These are phyloP conservation scores for Talaromyces sp. DNA, from an alignment of 2,329 filamentous ascomycete genomes.

Conservation along the genomic window DNA sequence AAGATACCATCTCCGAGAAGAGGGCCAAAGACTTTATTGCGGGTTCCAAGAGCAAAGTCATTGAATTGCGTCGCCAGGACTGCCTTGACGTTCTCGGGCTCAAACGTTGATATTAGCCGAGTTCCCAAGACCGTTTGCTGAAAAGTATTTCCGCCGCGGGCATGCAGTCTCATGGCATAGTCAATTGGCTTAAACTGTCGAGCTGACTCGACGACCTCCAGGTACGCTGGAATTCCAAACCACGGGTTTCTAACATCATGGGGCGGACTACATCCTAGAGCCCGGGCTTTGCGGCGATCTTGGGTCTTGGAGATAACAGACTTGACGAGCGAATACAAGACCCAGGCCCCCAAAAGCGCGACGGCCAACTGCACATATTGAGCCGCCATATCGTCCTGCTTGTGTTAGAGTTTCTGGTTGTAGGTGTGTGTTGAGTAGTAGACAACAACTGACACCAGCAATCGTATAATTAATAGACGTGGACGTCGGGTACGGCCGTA, in stretches of 20 bases:
- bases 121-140: neutral
- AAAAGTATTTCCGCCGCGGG: constrained; percentile 4
- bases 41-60: constrained; percentile 73
- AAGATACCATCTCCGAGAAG: constrained; percentile 46
- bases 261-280: constrained; percentile 5
- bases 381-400: constrained; percentile 1
- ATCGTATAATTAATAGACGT: too few species aligned
- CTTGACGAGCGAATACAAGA: neutral
- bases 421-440: neutral
- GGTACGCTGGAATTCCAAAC: neutral
- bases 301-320: neutral
- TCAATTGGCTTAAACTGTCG: neutral
- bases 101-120: constrained; percentile 21
- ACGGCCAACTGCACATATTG: neutral
- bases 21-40: constrained; percentile 59
- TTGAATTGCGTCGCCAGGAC: constrained; percentile 76
- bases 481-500: too few species aligned
- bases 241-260: neutral
- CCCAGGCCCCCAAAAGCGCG: neutral
- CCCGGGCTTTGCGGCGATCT: constrained; percentile 1
- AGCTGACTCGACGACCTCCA: neutral
- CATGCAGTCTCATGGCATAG: neutral
- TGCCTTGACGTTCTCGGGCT: constrained; percentile 68
- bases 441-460: neutral
- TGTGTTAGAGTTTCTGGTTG: neutral